Conservation (phyloP, 2,329 filamentous ascomycete species). For the Microthyrium microscopicum region DNA sequence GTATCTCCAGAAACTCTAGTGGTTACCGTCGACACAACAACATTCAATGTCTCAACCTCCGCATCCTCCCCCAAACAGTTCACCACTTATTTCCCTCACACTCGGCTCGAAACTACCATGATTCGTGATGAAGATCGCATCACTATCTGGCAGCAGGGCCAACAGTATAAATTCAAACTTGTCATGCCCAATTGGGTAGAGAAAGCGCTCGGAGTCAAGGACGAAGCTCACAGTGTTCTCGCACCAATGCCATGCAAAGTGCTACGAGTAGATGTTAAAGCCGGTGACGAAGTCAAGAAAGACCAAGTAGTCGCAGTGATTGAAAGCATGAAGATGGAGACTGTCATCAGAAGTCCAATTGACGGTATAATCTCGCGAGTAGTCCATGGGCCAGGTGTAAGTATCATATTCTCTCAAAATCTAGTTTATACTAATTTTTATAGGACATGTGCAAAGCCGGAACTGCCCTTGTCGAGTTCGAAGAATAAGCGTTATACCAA, state of each 20-base stretch:
- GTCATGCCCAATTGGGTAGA: conserved; percentile 62
- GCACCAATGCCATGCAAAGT: conserved; percentile 98
- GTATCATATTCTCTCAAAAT: conserved; percentile 10
- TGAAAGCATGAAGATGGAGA: conserved; percentile 40
- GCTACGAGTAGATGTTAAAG: conserved; percentile 69
- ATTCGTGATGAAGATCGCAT: conserved; percentile 46
- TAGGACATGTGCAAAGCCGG: conserved; percentile 28
- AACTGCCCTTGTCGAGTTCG: conserved; percentile 29
- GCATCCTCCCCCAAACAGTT: conserved; percentile 34
- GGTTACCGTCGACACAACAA: conserved; percentile 27
- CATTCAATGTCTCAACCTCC: conserved; percentile 30
- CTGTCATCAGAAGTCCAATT: conserved; percentile 32
- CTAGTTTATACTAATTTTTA: conserved; percentile 12
- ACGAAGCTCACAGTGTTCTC: conserved; percentile 63
- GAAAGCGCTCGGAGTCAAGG: conserved; percentile 71
- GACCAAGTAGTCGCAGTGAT: conserved; percentile 70
- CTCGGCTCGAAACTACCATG: conserved; percentile 64
- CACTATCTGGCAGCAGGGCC: conserved; percentile 59
- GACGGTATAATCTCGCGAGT: conserved; percentile 31
- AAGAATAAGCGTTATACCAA: no score
- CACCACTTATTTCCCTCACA: conserved; percentile 64
- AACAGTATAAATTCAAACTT: conserved; percentile 38
- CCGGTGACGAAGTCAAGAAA: conserved; percentile 69
- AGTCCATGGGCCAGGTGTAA: conserved; percentile 30
- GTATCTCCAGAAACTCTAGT: no score